These are phyloP conservation scores for Austroboletus novae-zelandiae DNA, from an alignment of 1,284 basidiomycete genomes.

Conservation along the genomic window DNA sequence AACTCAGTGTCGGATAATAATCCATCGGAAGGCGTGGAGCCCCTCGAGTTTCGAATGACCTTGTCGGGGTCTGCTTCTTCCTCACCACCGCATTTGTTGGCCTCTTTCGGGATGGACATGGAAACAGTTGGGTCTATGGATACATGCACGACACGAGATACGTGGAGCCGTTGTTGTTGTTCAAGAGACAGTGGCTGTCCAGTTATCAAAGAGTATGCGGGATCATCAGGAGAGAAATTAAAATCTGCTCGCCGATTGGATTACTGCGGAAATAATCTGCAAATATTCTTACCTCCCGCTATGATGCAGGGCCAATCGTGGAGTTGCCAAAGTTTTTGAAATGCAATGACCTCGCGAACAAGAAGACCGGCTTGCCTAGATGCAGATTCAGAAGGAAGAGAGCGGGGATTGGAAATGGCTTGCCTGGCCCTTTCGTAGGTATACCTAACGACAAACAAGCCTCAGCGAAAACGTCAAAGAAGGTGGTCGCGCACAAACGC, in stretches of 20 bases:
- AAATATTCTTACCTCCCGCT: conserved; percentile 64
- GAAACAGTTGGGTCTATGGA: conserved; percentile 67
- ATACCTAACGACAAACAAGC: conserved; percentile 49
- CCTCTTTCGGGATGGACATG: conserved; percentile 26
- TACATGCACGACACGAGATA: conserved; percentile 80
- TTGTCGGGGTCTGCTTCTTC: conserved; percentile 61
- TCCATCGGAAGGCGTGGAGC: conserved; percentile 62
- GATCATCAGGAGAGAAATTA: conserved; percentile 87
- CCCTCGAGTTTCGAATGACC: conserved; percentile 76
- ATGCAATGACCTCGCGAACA: conserved; percentile 61
- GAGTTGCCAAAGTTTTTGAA: conserved; percentile 49
- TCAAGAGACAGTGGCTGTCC: conserved; percentile 52
- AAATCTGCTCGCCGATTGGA: conserved; percentile 62
- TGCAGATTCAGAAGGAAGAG: not conserved
- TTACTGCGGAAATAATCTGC: conserved; percentile 1
- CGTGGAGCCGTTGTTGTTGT: conserved; percentile 53
- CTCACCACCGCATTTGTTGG: conserved; percentile 46
- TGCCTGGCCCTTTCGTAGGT: conserved; percentile 86
- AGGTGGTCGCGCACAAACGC: conserved; percentile 45
- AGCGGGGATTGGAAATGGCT: not conserved
- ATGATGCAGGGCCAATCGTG: conserved; percentile 75
- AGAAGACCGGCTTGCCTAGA: conserved; percentile 69
- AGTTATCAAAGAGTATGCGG: conserved; percentile 81
- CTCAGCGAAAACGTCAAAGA: conserved; percentile 4
- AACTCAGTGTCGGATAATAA: conserved; percentile 69